A percentile compares a stretch with the other conserved stretches of the same genome.
Conservation (phyloP, 148 eudicot species). For the Simmondsia chinensis region DNA sequence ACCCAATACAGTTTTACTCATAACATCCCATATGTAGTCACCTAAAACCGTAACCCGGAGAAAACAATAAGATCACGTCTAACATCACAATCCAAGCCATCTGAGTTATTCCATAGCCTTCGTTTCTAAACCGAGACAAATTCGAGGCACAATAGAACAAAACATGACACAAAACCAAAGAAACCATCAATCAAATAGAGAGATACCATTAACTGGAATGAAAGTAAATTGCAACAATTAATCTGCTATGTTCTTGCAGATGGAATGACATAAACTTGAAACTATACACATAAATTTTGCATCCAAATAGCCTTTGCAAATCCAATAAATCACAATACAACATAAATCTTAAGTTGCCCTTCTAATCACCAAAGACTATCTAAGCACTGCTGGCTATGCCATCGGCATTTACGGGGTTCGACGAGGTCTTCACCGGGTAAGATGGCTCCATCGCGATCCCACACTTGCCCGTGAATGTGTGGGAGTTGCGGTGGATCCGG, state of each 20-base stretch:
- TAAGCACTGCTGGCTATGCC: slow-evolving; percentile 30
- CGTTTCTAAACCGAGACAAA: too few species aligned
- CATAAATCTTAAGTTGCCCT: neutral
- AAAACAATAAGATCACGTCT: too few species aligned
- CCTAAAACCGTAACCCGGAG: too few species aligned
- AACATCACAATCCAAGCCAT: too few species aligned
- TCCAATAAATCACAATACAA: neutral
- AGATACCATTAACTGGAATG: slow-evolving; percentile 11
- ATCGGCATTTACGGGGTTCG: slow-evolving; percentile 11
- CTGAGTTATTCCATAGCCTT: too few species aligned
- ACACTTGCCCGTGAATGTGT: slow-evolving; percentile 50
- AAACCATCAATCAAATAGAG: slow-evolving; percentile 2
- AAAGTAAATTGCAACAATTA: slow-evolving; percentile 8
- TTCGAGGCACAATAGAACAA: too few species aligned
- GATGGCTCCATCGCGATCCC: slow-evolving; percentile 85
- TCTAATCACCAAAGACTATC: neutral
- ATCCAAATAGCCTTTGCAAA: neutral
- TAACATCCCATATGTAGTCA: too few species aligned
- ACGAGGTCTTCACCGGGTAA: slow-evolving; percentile 49
- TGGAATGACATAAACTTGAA: slow-evolving; percentile 9
- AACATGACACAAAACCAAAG: neutral
- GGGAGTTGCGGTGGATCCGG: slow-evolving; percentile 49
- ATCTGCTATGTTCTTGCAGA: slow-evolving; percentile 1
- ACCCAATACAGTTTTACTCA: too few species aligned
- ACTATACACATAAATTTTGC: slow-evolving; percentile 13